These are phyloP conservation scores for Fomitopsis betulina DNA, from an alignment of 1,284 basidiomycete genomes.

Conservation along the genomic window DNA sequence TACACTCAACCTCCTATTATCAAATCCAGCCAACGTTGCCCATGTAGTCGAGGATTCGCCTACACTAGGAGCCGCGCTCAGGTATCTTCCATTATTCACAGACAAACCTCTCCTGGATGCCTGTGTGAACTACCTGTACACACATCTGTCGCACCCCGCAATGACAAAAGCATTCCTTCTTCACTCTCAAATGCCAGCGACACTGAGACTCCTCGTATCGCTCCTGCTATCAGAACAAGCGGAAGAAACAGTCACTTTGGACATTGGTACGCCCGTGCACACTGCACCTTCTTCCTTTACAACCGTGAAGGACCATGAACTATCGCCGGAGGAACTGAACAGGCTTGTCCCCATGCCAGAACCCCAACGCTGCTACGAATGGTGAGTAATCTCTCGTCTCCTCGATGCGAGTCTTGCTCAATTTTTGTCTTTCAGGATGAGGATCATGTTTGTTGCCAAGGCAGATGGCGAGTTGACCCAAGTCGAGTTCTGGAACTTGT, in stretches of 20 bases:
- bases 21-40: conserved; percentile 52
- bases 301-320: conserved; percentile 48
- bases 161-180: conserved; percentile 76
- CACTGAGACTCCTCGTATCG: conserved; percentile 61
- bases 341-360: conserved; percentile 53
- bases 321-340: conserved; percentile 65
- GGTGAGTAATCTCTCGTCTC: conserved; percentile 40
- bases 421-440: conserved; percentile 59
- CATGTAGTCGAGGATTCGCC: conserved; percentile 51
- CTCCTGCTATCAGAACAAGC: conserved; percentile 66
- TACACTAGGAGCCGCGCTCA: conserved; percentile 56
- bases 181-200: conserved; percentile 61
- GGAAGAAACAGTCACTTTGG: conserved; percentile 58
- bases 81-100: conserved; percentile 68
- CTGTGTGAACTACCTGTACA: conserved; percentile 71
- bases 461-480: conserved; percentile 78
- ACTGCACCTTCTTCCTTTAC: conserved; percentile 49
- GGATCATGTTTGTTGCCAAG: conserved; percentile 66
- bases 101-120: conserved; percentile 69
- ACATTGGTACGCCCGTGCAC: conserved; percentile 52
- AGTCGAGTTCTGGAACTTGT: conserved; percentile 87
- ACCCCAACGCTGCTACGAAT: conserved; percentile 74
- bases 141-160: conserved; percentile 66
- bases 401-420: background rate
- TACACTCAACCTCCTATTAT: conserved; percentile 55